Conservation (phyloP, 352 stramenopile genomes). For the Globisporangium camurandrum region DNA sequence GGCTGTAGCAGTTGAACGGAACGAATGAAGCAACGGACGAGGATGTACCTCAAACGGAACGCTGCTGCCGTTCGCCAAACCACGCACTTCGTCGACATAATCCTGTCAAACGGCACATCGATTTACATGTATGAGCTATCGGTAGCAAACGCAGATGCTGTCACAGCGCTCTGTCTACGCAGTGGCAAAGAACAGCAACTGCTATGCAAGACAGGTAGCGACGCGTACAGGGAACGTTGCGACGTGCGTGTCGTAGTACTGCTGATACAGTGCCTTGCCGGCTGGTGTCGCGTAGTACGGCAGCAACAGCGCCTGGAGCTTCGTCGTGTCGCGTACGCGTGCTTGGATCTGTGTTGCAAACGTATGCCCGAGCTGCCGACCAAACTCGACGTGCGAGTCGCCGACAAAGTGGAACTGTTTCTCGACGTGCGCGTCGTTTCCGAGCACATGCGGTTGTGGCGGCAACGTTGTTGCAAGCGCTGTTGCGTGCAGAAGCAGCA, state of each 20-base stretch:
- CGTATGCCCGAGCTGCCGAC: conserved; percentile 29
- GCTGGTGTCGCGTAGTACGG: conserved; percentile 34
- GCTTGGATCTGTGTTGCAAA: conserved; percentile 45
- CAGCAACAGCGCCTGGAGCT: conserved; percentile 53
- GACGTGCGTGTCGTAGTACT: conserved; percentile 40
- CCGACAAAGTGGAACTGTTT: conserved; percentile 46
- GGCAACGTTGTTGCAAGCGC: neutral
- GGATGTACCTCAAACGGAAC: conserved; percentile 45
- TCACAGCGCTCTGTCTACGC: too few relatives aligned
- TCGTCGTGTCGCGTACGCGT: conserved; percentile 29
- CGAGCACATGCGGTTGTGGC: too few relatives aligned
- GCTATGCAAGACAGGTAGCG: neutral
- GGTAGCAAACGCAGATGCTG: neutral
- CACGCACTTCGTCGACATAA: conserved; percentile 60
- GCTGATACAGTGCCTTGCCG: conserved; percentile 28
- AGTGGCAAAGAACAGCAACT: too few relatives aligned
- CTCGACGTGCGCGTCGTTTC: conserved; percentile 19
- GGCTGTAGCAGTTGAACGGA: neutral
- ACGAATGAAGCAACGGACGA: neutral
- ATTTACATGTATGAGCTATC: neutral
- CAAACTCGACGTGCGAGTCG: conserved; percentile 62
- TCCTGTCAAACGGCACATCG: conserved; percentile 20
- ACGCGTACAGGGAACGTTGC: conserved; percentile 39
- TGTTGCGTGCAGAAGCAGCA: neutral
- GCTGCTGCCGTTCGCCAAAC: conserved; percentile 46